Evolutionary conservation across 345 rosid genomes (phyloP), one percentile per base, ranked within the genome.

Genomic region (Microcos paniculata): DNA sequence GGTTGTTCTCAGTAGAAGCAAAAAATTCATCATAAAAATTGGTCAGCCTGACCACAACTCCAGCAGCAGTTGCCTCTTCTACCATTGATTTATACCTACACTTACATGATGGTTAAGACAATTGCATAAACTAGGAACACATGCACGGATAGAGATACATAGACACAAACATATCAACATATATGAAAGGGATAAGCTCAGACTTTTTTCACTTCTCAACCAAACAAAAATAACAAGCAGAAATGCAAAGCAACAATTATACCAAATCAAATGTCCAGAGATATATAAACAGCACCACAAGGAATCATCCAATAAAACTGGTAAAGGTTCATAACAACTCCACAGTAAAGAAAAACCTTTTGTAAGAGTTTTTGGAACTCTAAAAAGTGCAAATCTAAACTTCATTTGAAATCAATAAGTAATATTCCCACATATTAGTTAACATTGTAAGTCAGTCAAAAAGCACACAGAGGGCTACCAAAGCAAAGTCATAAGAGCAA

Each of bases 111-210:
- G n/a, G n/a, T n/a, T n/a, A n/a, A n/a, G n/a, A n/a, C n/a, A n/a
- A n/a, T n/a, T n/a, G n/a, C n/a, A n/a, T n/a, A n/a, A n/a, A n/a
- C n/a, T n/a, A n/a, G n/a, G n/a, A n/a, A n/a, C n/a, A n/a, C n/a
- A n/a, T n/a, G n/a, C n/a, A n/a, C n/a, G n/a, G n/a, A n/a, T n/a
- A n/a, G n/a, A n/a, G n/a, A n/a, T n/a, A n/a, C n/a, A n/a, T n/a
- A n/a, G n/a, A n/a, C n/a, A n/a, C n/a, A n/a, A n/a, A n/a, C n/a
- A n/a, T n/a, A n/a, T n/a, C n/a, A n/a, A n/a, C n/a, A n/a, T n/a
- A n/a, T n/a, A n/a, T 43, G 28, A 30, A 59, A 33, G n/a, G 56
- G 28, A 45, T 62, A 45, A 62, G 46, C 77, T 46, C 52, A 65
- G 42, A 42, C 11, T 19, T 51, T 51, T 2, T 4, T 35, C 9